These are phyloP conservation scores for Cyberlindnera maritima DNA, from an alignment of 805 yeast species.

Conservation along the genomic window DNA sequence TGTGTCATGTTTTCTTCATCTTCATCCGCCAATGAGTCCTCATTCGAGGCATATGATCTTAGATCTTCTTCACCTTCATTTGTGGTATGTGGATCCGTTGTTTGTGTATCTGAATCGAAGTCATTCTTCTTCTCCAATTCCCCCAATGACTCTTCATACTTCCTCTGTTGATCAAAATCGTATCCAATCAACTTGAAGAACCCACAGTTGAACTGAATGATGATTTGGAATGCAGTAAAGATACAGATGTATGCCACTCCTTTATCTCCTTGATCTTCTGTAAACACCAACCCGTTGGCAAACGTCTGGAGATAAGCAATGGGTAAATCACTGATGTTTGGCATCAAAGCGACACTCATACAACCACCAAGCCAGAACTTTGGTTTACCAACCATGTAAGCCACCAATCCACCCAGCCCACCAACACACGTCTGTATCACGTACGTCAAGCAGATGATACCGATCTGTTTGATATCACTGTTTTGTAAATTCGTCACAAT, in stretches of 20 bases:
- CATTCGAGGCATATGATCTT: conserved; percentile 1
- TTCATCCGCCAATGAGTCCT: conserved; percentile 1
- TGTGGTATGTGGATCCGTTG: not conserved
- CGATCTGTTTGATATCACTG: conserved; percentile 65
- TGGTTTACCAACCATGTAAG: conserved; percentile 36
- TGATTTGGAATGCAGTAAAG: conserved; percentile 62
- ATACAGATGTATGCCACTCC: conserved; percentile 87
- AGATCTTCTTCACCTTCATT: not conserved
- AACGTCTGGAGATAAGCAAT: conserved; percentile 73
- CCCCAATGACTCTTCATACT: conserved; percentile 1
- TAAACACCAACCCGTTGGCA: conserved; percentile 45
- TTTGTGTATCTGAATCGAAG: conserved; percentile 1
- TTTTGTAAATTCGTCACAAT: conserved; percentile 59
- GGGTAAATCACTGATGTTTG: conserved; percentile 75
- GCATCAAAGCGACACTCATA: conserved; percentile 65
- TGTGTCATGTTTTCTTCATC: not conserved
- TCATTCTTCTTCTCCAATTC: conserved; percentile 2
- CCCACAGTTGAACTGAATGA: conserved; percentile 70
- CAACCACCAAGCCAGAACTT: conserved; percentile 71
- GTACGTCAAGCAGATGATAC: conserved; percentile 56
- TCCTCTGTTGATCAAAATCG: conserved; percentile 43
- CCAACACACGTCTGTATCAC: conserved; percentile 52
- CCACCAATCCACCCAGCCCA: conserved; percentile 37
- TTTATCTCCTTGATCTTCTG: conserved; percentile 55
- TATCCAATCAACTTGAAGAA: conserved; percentile 64